Evolutionary conservation across 331 rosid species (phyloP), one percentile per base, ranked within the genome.

Genomic region (Rhamnella rubrinervis): DNA sequence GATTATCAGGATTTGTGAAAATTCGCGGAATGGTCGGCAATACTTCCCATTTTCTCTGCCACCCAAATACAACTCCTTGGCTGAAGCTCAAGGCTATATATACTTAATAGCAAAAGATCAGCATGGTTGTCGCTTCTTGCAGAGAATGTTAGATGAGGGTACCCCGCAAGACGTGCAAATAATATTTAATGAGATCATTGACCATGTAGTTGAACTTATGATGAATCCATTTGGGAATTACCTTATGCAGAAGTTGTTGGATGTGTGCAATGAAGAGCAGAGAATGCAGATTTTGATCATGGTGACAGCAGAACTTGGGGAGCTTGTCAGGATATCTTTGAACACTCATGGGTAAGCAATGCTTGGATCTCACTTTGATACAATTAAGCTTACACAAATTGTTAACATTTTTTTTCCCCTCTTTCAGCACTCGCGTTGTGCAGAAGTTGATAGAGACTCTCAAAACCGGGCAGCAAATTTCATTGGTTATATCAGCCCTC

Each of bases 401-500:
- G 71, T 73, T 70, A 69, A 74, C 28, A 62, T 31, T 8, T 23
- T 60, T 49, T 28, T 35, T 60, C 23, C 70, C 79, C 52, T 70
- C 63, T 75, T 31, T 60, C 85, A 87, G 92, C 28, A 87, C 89
- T 62, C 87, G 89, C 10, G 89, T 81, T 61, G 82, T 85, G 12
- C 89, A 87, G 81, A 85, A 87, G 82, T 71, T 87, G 70, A 78
- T 87, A 19, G 88, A 87, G 76, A 87, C 88, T 73, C 86, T 87
- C 46, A 75, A 73, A 67, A 85, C 88, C 52, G 72, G 66, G 66
- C 78, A 69, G 56, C 80, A 87, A 75, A 63, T 80, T 73, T 65
- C 40, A 17, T 59, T 82, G 46, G 83, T 77, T 25, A 72, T 76
- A 59, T 75, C 86, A 5, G 87, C 84, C 65, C 86, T 87, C 61